A percentile compares a stretch with the other conserved stretches of the same genome.
Evolutionary conservation across 2,329 filamentous ascomycete species (phyloP).

Genomic region (Arthrobotrys sinensis): DNA sequence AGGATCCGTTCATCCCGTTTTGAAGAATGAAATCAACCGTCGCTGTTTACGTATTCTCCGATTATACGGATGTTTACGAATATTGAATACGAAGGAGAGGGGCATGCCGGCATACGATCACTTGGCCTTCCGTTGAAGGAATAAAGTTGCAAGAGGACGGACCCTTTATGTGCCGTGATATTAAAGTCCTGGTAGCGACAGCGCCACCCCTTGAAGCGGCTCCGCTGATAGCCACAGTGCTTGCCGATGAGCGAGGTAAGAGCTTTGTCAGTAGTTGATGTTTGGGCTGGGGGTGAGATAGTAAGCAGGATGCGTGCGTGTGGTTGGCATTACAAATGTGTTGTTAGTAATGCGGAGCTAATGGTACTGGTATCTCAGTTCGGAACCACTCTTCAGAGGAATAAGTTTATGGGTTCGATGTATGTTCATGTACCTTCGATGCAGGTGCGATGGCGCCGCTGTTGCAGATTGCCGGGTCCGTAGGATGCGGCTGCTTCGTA

Average conservation of each 20-base stretch:
- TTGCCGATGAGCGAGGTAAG: neutral
- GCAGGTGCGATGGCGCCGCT: constrained; percentile 1
- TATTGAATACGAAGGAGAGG: constrained; percentile 2
- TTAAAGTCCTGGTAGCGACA: constrained; percentile 17
- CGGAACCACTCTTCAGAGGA: constrained; percentile 1
- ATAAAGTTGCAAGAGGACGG: constrained; percentile 4
- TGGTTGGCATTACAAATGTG: constrained; percentile 10
- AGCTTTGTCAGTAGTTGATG: constrained; percentile 1
- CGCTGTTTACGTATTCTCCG: neutral
- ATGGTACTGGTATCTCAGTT: neutral
- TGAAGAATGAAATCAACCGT: too few relatives aligned
- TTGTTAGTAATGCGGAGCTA: constrained; percentile 13
- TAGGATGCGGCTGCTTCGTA: neutral
- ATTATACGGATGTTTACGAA: neutral
- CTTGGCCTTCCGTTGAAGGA: constrained; percentile 4
- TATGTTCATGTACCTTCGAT: neutral
- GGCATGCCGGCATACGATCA: neutral
- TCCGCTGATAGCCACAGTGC: neutral
- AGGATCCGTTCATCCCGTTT: too few relatives aligned
- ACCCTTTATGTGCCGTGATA: constrained; percentile 12
- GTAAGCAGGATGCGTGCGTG: constrained; percentile 1
- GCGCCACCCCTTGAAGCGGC: constrained; percentile 22
- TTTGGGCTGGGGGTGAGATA: neutral
- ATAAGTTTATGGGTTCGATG: neutral
- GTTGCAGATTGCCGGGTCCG: constrained; percentile 1